A percentile compares a stretch with the other conserved stretches of the same genome.
Conservation (phyloP, 1,284 basidiomycete genomes). For the Ceratobasidium sp. region DNA sequence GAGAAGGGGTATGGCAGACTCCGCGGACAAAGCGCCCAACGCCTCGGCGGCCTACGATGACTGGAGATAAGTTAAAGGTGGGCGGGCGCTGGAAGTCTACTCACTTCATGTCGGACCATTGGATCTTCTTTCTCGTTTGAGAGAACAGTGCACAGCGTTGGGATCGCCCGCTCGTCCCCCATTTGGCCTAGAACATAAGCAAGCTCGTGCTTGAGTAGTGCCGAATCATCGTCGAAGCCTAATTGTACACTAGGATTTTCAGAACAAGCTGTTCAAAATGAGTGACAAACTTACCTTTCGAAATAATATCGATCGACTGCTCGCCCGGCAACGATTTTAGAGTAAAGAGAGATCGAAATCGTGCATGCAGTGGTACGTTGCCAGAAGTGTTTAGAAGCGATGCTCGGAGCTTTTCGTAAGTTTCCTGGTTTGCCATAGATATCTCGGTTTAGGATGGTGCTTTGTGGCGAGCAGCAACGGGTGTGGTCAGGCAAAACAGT, state of each 20-base stretch:
- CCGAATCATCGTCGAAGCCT: slow-evolving; percentile 89
- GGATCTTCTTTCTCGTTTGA: slow-evolving; percentile 78
- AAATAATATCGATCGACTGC: slow-evolving; percentile 85
- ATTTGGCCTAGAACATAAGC: slow-evolving; percentile 98
- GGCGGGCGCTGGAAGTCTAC: no score
- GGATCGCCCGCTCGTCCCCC: slow-evolving; percentile 74
- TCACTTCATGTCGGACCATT: slow-evolving; percentile 97
- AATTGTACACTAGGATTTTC: slow-evolving; percentile 9
- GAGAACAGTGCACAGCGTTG: slow-evolving; percentile 80
- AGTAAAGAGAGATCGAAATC: slow-evolving; percentile 94
- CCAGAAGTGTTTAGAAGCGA: slow-evolving; percentile 80
- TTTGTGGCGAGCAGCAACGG: slow-evolving; percentile 5
- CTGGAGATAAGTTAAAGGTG: background rate
- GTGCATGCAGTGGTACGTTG: slow-evolving; percentile 80
- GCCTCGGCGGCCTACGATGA: slow-evolving; percentile 88
- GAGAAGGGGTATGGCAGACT: slow-evolving; percentile 73
- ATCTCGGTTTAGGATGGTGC: background rate
- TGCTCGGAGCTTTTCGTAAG: slow-evolving; percentile 58
- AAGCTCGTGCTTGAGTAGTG: slow-evolving; percentile 95
- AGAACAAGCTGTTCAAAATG: slow-evolving; percentile 24
- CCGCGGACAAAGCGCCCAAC: slow-evolving; percentile 89
- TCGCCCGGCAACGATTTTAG: slow-evolving; percentile 77
- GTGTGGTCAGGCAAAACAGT: slow-evolving; percentile 18
- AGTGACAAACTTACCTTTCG: slow-evolving; percentile 65
- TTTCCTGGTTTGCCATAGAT: slow-evolving; percentile 22